These are phyloP conservation scores for Taiozyma sp. DNA, from an alignment of 1,139 yeast genomes.

Conservation along the genomic window DNA sequence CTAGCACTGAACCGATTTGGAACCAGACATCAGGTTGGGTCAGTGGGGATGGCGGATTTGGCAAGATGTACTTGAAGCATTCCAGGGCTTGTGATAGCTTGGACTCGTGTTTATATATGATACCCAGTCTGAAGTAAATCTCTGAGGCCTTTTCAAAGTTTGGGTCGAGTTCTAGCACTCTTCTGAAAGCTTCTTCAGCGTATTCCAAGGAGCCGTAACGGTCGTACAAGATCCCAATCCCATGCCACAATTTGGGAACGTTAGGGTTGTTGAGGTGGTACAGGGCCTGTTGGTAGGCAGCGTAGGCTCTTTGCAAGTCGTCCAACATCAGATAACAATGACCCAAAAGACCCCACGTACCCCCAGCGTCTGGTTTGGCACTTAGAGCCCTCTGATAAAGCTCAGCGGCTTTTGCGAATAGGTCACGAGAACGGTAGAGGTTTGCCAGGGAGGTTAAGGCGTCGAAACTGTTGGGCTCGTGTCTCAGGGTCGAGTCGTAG, in stretches of 20 bases:
- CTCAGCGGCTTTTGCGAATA: constrained; percentile 91
- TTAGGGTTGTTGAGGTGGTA: constrained; percentile 89
- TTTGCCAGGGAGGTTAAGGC: constrained; percentile 85
- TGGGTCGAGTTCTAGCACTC: constrained; percentile 93
- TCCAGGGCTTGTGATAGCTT: constrained; percentile 84
- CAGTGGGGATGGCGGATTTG: constrained; percentile 91
- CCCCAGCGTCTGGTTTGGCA: constrained; percentile 85
- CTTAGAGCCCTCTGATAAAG: constrained; percentile 83
- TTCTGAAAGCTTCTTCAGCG: constrained; percentile 97
- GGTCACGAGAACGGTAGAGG: constrained; percentile 82
- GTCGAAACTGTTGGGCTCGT: constrained; percentile 80
- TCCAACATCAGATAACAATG: constrained; percentile 97
- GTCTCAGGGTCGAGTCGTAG: constrained; percentile 86
- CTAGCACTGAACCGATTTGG: constrained; percentile 94
- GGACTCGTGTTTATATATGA: constrained; percentile 92
- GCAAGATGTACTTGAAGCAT: constrained; percentile 87
- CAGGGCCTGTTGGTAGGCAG: constrained; percentile 94
- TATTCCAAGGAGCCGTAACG: constrained; percentile 93
- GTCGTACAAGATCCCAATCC: constrained; percentile 93
- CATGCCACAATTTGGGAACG: constrained; percentile 97
- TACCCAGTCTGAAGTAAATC: constrained; percentile 94
- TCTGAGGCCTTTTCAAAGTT: constrained; percentile 95
- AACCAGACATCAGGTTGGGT: constrained; percentile 98
- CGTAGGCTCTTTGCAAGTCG: constrained; percentile 90
- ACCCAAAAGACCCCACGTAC: constrained; percentile 95